These are phyloP conservation scores for Nemania serpens DNA, from an alignment of 2,329 filamentous ascomycete species.

Conservation along the genomic window DNA sequence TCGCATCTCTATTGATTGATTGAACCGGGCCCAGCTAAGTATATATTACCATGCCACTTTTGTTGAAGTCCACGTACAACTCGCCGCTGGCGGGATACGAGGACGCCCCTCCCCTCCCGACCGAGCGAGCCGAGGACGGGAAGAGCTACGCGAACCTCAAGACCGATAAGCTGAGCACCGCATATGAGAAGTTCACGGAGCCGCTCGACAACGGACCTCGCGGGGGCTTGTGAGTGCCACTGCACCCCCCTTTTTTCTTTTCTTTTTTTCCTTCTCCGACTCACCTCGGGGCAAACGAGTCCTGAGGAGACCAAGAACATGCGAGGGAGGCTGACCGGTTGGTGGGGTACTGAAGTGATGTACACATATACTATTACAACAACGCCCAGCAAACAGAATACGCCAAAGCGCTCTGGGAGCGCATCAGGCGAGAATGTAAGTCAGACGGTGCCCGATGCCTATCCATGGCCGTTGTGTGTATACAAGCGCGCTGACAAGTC, in stretches of 20 bases:
- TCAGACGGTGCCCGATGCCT: not conserved
- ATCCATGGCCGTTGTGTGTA: not conserved
- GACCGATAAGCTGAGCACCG: slow-evolving; percentile 59
- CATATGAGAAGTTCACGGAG: slow-evolving; percentile 71
- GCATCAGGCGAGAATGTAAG: slow-evolving; percentile 79
- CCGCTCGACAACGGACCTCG: slow-evolving; percentile 68
- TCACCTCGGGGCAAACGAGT: not conserved
- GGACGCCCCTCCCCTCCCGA: slow-evolving; percentile 57
- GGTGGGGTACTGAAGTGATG: slow-evolving; percentile 56
- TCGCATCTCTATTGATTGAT: not conserved
- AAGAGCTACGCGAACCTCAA: slow-evolving; percentile 76
- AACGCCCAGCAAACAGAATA: slow-evolving; percentile 67
- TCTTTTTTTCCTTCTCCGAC: not conserved
- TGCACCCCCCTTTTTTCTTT: no score
- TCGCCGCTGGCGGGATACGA: slow-evolving; percentile 65
- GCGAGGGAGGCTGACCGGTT: not conserved
- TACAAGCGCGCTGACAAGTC: not conserved
- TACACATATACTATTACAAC: slow-evolving; percentile 84
- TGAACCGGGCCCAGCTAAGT: not conserved
- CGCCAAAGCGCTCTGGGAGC: slow-evolving; percentile 74
- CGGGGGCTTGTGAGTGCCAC: slow-evolving; percentile 70
- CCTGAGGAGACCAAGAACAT: no score
- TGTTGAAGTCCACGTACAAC: slow-evolving; percentile 47
- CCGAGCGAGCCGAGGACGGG: slow-evolving; percentile 69
- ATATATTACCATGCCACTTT: slow-evolving; percentile 11